Base-by-base conservation (phyloP, 148 eudicot species). In the Diospyros lotus region DNA sequence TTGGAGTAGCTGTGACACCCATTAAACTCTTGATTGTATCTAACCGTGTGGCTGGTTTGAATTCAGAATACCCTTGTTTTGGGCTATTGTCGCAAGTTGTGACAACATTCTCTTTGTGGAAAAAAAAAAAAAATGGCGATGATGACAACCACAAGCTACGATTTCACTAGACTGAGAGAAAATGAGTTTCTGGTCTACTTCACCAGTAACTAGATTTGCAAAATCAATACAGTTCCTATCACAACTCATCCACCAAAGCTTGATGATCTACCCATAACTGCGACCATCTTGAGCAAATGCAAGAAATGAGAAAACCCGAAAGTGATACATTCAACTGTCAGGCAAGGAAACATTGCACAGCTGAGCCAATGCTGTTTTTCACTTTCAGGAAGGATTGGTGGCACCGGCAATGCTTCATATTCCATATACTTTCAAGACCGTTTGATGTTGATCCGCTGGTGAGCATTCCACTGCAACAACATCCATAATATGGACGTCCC, bases 401-500 rank as follows among this genome's bases (percentile, higher is more conserved):
- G 28, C 28, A 43, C 40, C 40, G 14, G 11, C 1, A 1, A 8
- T 13, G 12, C 56, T 59, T 9, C 4, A 64, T 3, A 38, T 38
- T 53, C 65, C 52, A 8, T 56, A 65, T 41, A 56, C 52, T 55
- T 73, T 72, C 67, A 55, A 66, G 76, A 73, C 46, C 62, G 72
- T 68, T 73, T 78, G 42, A 68, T 5, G 3, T 58, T 14, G 42
- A 73, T 55, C 42, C 69, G 83, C 71, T 84, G 80, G 69, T 87
- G 91, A 39, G 88, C 75, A 79, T 92, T 90, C 98, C 98, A 94
- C 80, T 90, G 88, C 84, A 91, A 78, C 66, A 88, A 73, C 97
- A 91, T 94, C 98, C 97, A 94, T 78, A 87, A 64, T 40, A 94
- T 90, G 62, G 98, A 94, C 44, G 98, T 91, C 71, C 93, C 97